These are phyloP conservation scores for Exophiala bonariae DNA, from an alignment of 2,329 filamentous ascomycete genomes.

Conservation along the genomic window DNA sequence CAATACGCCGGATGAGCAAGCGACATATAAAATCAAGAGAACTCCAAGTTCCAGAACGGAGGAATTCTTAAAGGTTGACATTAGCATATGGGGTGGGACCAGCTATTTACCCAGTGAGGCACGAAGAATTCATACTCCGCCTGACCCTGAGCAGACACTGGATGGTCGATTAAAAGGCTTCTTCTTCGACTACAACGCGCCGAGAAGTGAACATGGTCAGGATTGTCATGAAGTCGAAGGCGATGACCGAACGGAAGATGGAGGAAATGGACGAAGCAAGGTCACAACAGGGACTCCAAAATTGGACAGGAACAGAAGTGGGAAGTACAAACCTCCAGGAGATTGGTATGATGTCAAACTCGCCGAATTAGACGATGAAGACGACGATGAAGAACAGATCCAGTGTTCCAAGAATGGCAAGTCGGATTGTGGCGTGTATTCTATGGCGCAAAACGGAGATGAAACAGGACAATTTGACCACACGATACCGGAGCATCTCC, in stretches of 20 bases:
- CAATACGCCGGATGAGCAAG: slow-evolving; percentile 26
- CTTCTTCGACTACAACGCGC: slow-evolving; percentile 30
- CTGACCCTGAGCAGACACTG: slow-evolving; percentile 22
- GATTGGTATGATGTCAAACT: slow-evolving; percentile 28
- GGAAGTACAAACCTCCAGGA: slow-evolving; percentile 7
- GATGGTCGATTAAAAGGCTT: slow-evolving; percentile 23
- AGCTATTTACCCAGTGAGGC: slow-evolving; percentile 31
- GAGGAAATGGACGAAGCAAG: not conserved
- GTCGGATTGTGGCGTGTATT: slow-evolving; percentile 14
- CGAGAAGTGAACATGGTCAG: slow-evolving; percentile 3
- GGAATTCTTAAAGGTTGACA: slow-evolving; percentile 30
- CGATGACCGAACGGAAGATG: slow-evolving; percentile 3
- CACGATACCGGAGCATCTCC: slow-evolving; percentile 29
- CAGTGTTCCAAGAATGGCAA: slow-evolving; percentile 2
- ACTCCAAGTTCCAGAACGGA: slow-evolving; percentile 27
- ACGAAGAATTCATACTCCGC: slow-evolving; percentile 29
- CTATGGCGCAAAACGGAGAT: slow-evolving; percentile 6
- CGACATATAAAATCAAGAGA: slow-evolving; percentile 28
- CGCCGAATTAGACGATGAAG: slow-evolving; percentile 20
- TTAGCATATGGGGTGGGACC: slow-evolving; percentile 27
- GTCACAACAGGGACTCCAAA: slow-evolving; percentile 1
- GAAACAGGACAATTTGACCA: slow-evolving; percentile 16
- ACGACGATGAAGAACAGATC: slow-evolving; percentile 7
- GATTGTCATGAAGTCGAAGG: not conserved
- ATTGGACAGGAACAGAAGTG: slow-evolving; percentile 9